Percentiles rank a stretch among this genome's conserved stretches.
Evolutionary conservation across 345 rosid species (phyloP).

Genomic region (Anacardium occidentale): DNA sequence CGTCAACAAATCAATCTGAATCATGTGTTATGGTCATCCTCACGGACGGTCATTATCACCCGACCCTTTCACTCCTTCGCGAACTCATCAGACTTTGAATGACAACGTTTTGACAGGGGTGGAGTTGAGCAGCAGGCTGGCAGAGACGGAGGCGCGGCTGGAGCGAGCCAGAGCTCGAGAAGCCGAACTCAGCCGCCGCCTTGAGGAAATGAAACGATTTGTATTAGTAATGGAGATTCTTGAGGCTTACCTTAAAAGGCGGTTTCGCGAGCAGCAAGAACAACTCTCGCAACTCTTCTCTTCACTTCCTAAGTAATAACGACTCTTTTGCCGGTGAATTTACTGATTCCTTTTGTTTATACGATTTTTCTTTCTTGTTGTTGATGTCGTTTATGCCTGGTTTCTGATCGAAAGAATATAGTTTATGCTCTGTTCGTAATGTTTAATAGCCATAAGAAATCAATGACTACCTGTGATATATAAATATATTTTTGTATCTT

Average conservation of each 20-base stretch:
- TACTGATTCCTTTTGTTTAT: conserved; percentile 10
- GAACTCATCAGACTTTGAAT: conserved; percentile 27
- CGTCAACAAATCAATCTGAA: not conserved
- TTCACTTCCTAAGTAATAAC: conserved; percentile 30
- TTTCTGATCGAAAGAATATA: not conserved
- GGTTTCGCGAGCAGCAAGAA: conserved; percentile 67
- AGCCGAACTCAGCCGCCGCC: conserved; percentile 72
- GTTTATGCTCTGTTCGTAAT: conserved; percentile 16
- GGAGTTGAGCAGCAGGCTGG: conserved; percentile 58
- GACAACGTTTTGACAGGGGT: conserved; percentile 39
- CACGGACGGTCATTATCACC: conserved; percentile 49
- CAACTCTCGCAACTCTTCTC: conserved; percentile 48
- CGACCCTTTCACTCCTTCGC: conserved; percentile 23
- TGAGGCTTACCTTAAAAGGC: conserved; percentile 58
- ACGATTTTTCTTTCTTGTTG: not conserved
- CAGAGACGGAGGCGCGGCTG: conserved; percentile 74
- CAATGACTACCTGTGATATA: conserved; percentile 2
- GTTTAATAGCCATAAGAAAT: conserved; percentile 18
- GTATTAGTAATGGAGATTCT: conserved; percentile 91
- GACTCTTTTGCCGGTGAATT: conserved; percentile 13
- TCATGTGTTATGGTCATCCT: conserved; percentile 77
- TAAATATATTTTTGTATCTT: not conserved
- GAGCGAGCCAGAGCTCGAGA: conserved; percentile 79
- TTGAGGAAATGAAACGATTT: conserved; percentile 81
- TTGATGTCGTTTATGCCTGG: not conserved